Percentiles rank a stretch among this genome's conserved stretches.
phyloP scores from a whole-genome alignment of 306 rosid genomes.

The barrel medic (Medicago truncatula) region DNA sequence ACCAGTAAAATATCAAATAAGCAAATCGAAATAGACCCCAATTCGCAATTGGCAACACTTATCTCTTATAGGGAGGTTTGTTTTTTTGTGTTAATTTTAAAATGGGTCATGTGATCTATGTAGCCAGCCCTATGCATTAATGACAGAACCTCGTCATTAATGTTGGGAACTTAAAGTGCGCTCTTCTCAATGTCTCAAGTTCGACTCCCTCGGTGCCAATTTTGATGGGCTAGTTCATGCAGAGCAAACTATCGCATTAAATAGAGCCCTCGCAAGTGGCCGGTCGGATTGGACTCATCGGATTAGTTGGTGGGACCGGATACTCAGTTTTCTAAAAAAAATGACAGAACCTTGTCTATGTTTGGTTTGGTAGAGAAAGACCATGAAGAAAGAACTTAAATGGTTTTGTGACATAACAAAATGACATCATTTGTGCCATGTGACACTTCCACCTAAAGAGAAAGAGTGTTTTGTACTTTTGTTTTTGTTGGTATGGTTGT shows the following conservation, averaged over 20 bases:
- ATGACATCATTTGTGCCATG: slow-evolving; percentile 1
- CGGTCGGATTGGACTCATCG: too few relatives aligned
- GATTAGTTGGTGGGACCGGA: too few relatives aligned
- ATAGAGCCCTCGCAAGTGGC: too few relatives aligned
- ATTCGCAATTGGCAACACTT: background rate
- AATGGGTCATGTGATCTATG: background rate
- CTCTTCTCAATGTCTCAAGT: too few relatives aligned
- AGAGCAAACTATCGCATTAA: too few relatives aligned
- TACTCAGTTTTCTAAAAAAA: too few relatives aligned
- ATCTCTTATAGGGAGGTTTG: background rate
- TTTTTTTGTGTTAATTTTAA: background rate
- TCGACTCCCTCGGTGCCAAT: too few relatives aligned
- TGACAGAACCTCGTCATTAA: background rate
- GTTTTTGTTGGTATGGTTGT: background rate
- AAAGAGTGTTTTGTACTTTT: background rate
- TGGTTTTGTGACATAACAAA: slow-evolving; percentile 22
- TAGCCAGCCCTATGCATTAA: background rate
- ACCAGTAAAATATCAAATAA: background rate
- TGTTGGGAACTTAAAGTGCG: too few relatives aligned
- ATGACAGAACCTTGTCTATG: background rate
- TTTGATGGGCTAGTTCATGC: too few relatives aligned
- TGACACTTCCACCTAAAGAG: slow-evolving; percentile 1
- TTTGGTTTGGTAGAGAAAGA: background rate
- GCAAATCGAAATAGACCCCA: background rate
- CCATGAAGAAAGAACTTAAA: background rate